Evolutionary conservation across 305 asterid species (phyloP).

Genomic region (Fraxinus xanthoxyloides): DNA sequence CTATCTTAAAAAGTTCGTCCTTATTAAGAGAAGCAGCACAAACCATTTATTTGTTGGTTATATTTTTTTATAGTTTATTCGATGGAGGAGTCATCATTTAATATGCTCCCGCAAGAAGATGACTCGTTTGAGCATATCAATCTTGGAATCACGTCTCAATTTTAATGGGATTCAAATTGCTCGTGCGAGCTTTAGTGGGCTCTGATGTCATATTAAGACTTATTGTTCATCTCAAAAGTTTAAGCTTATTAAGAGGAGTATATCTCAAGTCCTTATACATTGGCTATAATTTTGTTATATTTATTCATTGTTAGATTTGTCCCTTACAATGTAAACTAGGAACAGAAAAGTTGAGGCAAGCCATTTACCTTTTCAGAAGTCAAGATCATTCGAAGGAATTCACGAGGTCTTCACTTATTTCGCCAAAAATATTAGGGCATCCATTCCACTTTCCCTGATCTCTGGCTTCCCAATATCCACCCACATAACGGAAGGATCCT

Average conservation of each 20-base stretch:
- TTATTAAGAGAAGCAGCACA: not conserved
- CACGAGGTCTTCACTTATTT: constrained; percentile 48
- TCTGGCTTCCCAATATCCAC: constrained; percentile 94
- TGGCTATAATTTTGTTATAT: not conserved
- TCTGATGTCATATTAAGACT: not conserved
- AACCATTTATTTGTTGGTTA: not conserved
- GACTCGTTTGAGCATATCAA: not conserved
- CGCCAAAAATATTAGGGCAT: constrained; percentile 78
- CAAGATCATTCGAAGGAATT: constrained; percentile 45
- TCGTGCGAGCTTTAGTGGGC: not conserved
- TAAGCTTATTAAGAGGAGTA: not conserved
- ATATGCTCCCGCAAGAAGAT: not conserved
- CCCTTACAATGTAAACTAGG: not conserved
- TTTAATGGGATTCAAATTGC: not conserved
- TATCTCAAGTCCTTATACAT: not conserved
- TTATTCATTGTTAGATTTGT: not conserved
- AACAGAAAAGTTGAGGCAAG: not conserved
- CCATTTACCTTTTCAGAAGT: constrained; percentile 8
- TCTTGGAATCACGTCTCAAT: not conserved
- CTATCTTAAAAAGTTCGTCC: not conserved
- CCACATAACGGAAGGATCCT: constrained; percentile 60
- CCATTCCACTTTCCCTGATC: constrained; percentile 64
- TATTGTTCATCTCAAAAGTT: not conserved
- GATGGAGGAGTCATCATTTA: not conserved
- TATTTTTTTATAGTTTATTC: not conserved